Conservation (phyloP, 2,329 filamentous ascomycete species). For the Xylariales sp. region DNA sequence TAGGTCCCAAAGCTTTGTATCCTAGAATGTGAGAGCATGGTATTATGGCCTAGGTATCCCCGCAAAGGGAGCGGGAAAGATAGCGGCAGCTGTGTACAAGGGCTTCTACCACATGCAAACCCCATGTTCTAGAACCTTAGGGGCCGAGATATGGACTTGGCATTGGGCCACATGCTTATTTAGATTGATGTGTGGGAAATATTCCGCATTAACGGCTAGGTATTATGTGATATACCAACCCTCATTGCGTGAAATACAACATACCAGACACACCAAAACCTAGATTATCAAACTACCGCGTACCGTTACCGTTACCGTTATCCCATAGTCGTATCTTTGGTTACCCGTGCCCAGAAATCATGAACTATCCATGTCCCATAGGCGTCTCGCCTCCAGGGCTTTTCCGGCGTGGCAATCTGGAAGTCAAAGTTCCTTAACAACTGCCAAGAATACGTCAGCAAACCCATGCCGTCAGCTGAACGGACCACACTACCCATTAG, state of each 20-base stretch:
- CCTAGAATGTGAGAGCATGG: too few species aligned
- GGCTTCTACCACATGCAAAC: too few species aligned
- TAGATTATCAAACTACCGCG: neutral
- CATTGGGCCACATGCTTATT: too few species aligned
- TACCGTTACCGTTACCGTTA: neutral
- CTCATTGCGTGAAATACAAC: neutral
- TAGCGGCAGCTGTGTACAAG: too few species aligned
- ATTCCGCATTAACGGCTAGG: too few species aligned
- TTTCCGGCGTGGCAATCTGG: conserved; percentile 39
- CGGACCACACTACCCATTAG: neutral
- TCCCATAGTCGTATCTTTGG: conserved; percentile 32
- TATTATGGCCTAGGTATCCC: too few species aligned
- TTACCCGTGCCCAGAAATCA: conserved; percentile 38
- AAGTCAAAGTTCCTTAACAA: conserved; percentile 44
- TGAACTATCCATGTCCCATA: conserved; percentile 37
- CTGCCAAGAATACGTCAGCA: conserved; percentile 27
- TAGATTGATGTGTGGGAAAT: too few species aligned
- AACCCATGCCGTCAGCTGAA: neutral
- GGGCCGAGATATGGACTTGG: too few species aligned
- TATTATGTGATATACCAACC: neutral
- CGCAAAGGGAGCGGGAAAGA: too few species aligned
- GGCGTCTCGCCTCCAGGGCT: conserved; percentile 36
- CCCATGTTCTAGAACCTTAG: too few species aligned
- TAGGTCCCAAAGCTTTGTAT: too few species aligned
- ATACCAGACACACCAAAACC: neutral